Conservation (phyloP, 176 grass and related monocot genomes). For the Triticum aestivum region DNA sequence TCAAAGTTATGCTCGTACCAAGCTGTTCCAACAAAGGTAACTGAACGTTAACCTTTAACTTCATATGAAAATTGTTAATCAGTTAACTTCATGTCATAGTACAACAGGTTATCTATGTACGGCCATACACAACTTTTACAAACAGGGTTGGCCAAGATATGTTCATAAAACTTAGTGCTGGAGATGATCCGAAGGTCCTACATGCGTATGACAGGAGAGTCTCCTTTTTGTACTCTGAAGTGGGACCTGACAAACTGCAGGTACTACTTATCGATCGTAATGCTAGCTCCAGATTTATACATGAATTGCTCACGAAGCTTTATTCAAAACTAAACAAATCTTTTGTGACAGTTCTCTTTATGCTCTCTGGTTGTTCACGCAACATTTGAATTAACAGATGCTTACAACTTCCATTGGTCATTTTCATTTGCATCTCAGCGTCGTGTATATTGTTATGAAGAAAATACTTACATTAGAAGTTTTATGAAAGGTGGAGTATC, state of each 20-base stretch:
- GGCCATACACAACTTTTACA: constrained; percentile 93
- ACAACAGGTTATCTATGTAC: constrained; percentile 83
- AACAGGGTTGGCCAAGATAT: constrained; percentile 88
- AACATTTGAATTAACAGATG: background rate
- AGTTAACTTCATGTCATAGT: constrained; percentile 24
- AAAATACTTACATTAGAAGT: background rate
- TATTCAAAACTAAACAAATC: constrained; percentile 17
- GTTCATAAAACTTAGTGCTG: constrained; percentile 65
- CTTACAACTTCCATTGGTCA: background rate
- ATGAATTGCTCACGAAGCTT: constrained; percentile 25
- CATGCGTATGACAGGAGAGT: constrained; percentile 74
- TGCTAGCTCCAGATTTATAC: constrained; percentile 6
- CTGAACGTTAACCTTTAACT: constrained; percentile 23
- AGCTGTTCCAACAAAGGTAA: constrained; percentile 97
- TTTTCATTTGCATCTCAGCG: background rate
- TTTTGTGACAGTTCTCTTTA: constrained; percentile 19
- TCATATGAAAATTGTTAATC: constrained; percentile 10
- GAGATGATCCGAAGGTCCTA: constrained; percentile 67
- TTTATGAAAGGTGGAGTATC: background rate
- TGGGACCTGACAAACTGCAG: constrained; percentile 66
- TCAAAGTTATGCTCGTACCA: constrained; percentile 92
- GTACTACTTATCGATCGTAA: constrained; percentile 44
- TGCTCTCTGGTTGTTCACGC: background rate
- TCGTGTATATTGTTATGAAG: background rate
- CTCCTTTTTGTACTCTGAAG: constrained; percentile 72